Evolutionary conservation across 2,329 filamentous ascomycete species (phyloP).

Genomic region (Cercospora nicotianae): DNA sequence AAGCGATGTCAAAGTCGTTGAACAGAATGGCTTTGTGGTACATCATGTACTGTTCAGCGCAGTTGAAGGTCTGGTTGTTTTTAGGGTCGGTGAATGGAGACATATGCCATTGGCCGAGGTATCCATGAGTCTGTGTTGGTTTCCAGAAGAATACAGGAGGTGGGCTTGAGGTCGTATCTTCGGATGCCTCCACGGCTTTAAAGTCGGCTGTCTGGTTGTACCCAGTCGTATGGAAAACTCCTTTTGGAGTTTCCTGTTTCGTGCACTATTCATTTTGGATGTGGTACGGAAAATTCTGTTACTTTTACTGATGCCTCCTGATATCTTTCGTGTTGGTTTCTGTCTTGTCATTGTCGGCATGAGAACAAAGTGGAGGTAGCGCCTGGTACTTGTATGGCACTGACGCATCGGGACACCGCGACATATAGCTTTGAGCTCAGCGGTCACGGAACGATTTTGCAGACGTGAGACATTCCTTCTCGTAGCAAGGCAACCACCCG

Average conservation of each 20-base stretch:
- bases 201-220: neutral
- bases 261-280: neutral
- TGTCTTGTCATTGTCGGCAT: neutral
- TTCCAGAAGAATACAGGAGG: slow-evolving; percentile 22
- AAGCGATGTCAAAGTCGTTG: slow-evolving; percentile 13
- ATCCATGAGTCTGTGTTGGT: slow-evolving; percentile 19
- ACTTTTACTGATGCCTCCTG: neutral
- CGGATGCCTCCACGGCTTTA: neutral
- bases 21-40: slow-evolving; percentile 24
- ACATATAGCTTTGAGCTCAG: neutral
- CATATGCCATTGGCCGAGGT: slow-evolving; percentile 26
- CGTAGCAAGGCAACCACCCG: neutral
- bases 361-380: neutral
- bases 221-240: neutral
- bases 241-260: neutral
- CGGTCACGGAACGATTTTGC: neutral
- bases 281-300: neutral
- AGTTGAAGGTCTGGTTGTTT: slow-evolving; percentile 16
- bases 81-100: slow-evolving; percentile 18
- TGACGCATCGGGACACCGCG: neutral
- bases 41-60: slow-evolving; percentile 30
- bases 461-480: neutral
- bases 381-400: neutral
- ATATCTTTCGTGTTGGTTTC: neutral
- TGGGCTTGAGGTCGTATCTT: neutral